These are phyloP conservation scores for Apodospora peruviana DNA, from an alignment of 495 filamentous ascomycete genomes.

Conservation along the genomic window DNA sequence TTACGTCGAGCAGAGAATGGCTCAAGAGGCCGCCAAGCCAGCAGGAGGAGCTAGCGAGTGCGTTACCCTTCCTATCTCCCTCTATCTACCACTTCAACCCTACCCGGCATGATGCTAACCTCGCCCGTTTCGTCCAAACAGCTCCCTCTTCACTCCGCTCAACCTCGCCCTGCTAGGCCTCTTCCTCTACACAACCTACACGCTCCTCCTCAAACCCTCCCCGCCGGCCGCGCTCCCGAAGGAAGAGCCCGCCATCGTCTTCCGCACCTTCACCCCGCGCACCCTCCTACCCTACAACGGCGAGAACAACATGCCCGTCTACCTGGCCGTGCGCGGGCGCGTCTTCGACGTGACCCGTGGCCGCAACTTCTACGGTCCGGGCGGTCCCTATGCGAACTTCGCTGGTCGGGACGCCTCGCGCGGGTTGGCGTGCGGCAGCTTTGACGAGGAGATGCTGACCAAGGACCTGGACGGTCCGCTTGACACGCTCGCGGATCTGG, in stretches of 20 bases:
- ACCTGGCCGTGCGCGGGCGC: conserved; percentile 74
- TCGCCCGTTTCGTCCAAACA: conserved; percentile 25
- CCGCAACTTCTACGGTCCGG: conserved; percentile 88
- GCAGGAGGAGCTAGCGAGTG: conserved; percentile 10
- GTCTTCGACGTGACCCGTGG: conserved; percentile 86
- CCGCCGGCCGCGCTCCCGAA: conserved; percentile 55
- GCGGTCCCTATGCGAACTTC: conserved; percentile 90
- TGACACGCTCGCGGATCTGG: conserved; percentile 72
- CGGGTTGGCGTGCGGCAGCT: conserved; percentile 85
- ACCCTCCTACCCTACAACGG: conserved; percentile 88
- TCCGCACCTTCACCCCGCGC: conserved; percentile 84
- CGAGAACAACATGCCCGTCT: conserved; percentile 64
- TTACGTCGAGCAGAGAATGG: conserved; percentile 51
- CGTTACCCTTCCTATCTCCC: conserved; percentile 10
- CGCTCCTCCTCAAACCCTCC: conserved; percentile 51
- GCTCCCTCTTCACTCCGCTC: conserved; percentile 67
- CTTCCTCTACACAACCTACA: conserved; percentile 64
- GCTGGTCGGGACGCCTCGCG: conserved; percentile 90
- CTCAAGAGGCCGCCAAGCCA: conserved; percentile 37
- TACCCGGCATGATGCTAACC: not conserved
- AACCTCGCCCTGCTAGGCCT: conserved; percentile 70
- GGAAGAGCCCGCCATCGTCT: conserved; percentile 68
- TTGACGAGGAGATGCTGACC: conserved; percentile 95
- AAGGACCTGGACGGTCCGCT: conserved; percentile 83
- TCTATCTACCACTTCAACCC: not conserved